Conservation (phyloP, 129 eudicot genomes). For the Chrysanthemum lavandulifolium region DNA sequence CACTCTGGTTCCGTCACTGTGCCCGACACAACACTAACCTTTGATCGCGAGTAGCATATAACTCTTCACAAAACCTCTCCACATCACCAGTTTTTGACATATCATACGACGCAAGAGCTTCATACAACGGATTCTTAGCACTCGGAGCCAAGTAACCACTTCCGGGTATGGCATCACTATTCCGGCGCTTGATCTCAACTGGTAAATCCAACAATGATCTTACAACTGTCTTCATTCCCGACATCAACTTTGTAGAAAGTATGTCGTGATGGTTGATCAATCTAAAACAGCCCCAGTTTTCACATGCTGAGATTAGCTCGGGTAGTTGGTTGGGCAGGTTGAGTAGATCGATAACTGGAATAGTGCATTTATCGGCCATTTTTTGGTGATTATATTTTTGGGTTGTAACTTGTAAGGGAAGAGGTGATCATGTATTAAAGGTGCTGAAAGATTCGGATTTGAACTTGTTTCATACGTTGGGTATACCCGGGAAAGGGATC, state of each 20-base stretch:
- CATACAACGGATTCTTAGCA: conserved; percentile 55
- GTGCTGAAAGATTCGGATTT: too few species aligned
- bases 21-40: conserved; percentile 28
- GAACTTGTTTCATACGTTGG: too few species aligned
- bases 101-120: conserved; percentile 70
- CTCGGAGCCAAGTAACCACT: conserved; percentile 74
- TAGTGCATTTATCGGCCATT: conserved; percentile 28
- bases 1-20: too few species aligned
- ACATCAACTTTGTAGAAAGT: conserved; percentile 45
- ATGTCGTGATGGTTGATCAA: conserved; percentile 45
- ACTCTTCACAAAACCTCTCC: conserved; percentile 50
- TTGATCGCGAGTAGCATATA: conserved; percentile 60
- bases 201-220: conserved; percentile 58
- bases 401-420: too few species aligned
- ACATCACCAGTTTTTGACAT: conserved; percentile 45
- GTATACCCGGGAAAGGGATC: too few species aligned
- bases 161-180: conserved; percentile 55
- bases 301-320: conserved; percentile 54
- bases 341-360: conserved; percentile 65
- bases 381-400: not conserved
- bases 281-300: conserved; percentile 86
- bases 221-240: conserved; percentile 63
- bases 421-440: too few species aligned
- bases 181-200: conserved; percentile 54
- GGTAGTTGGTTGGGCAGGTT: conserved; percentile 44